Conservation (phyloP, 2,329 filamentous ascomycete genomes). For the Talaromyces sp. region DNA sequence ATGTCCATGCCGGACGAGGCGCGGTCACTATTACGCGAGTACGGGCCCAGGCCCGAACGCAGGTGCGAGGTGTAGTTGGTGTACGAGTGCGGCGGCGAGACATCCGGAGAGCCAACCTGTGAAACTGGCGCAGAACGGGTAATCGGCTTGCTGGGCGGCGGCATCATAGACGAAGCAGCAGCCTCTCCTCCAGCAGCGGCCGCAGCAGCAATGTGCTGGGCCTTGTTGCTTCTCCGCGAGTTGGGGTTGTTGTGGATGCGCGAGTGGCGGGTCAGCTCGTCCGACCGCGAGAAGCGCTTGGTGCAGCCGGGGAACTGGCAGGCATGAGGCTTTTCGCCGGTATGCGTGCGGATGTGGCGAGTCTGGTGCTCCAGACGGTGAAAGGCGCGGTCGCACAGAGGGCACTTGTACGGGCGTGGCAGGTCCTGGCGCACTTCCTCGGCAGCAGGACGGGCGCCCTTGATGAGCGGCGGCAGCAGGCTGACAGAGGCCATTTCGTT, state of each 20-base stretch:
- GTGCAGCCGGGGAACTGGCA: conserved; percentile 94
- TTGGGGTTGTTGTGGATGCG: conserved; percentile 99
- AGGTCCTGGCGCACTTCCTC: conserved; percentile 67
- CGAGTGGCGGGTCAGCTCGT: conserved; percentile 94
- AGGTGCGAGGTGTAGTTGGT: conserved; percentile 55
- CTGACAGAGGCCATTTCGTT: conserved; percentile 40
- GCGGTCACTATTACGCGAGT: conserved; percentile 28
- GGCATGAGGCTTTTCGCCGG: conserved; percentile 94
- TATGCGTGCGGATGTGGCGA: conserved; percentile 91
- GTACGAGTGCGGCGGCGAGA: conserved; percentile 90
- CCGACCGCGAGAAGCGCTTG: conserved; percentile 93
- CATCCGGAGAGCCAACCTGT: conserved; percentile 84
- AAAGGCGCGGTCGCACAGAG: conserved; percentile 96
- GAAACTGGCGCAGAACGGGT: conserved; percentile 86
- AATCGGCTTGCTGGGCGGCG: conserved; percentile 70
- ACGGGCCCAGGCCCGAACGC: conserved; percentile 54
- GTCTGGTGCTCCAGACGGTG: conserved; percentile 95
- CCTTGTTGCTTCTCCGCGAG: conserved; percentile 88
- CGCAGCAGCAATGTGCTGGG: conserved; percentile 56
- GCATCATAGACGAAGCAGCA: conserved; percentile 63
- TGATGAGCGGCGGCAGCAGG: conserved; percentile 40
- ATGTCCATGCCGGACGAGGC: conserved; percentile 53
- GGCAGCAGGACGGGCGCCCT: conserved; percentile 51
- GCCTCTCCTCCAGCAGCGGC: conserved; percentile 51
- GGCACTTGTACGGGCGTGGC: conserved; percentile 95